Percentiles rank a stretch among this genome's conserved stretches.
phyloP scores from a whole-genome alignment of 495 filamentous ascomycete genomes.

The Hypoxylon trugodes region DNA sequence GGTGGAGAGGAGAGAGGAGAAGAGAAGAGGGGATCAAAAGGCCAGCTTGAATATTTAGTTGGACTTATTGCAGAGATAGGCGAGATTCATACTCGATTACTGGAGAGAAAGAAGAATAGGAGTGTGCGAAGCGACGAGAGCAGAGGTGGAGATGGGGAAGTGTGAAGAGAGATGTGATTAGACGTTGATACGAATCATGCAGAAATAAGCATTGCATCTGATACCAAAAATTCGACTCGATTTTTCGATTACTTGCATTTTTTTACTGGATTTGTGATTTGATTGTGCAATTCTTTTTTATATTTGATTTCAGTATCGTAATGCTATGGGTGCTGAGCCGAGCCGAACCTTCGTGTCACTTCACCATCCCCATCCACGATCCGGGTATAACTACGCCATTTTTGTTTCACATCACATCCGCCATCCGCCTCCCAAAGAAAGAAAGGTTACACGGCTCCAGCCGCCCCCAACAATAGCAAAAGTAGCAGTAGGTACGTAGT shows the following conservation, averaged over 20 bases:
- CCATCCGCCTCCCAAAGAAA: too few species aligned
- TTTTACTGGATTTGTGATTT: too few species aligned
- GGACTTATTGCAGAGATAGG: slow-evolving; percentile 38
- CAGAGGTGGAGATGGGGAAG: too few species aligned
- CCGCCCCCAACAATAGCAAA: background rate
- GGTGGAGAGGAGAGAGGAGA: slow-evolving; percentile 2
- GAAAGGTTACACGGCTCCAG: background rate
- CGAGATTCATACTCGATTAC: slow-evolving; percentile 35
- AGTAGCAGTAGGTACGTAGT: too few species aligned
- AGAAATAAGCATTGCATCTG: background rate
- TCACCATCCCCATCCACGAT: slow-evolving; percentile 5
- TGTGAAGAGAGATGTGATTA: background rate
- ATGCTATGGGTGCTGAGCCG: slow-evolving; percentile 11
- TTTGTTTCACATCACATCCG: too few species aligned
- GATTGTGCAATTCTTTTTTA: slow-evolving; percentile 1
- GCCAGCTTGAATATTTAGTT: slow-evolving; percentile 40
- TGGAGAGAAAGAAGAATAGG: slow-evolving; percentile 9
- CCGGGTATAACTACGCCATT: too few species aligned
- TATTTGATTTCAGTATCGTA: background rate
- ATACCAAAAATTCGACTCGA: background rate
- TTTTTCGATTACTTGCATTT: too few species aligned
- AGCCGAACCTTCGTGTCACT: too few species aligned
- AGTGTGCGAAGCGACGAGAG: too few species aligned
- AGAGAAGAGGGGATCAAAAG: slow-evolving; percentile 1
- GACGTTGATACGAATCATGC: slow-evolving; percentile 1